Percentiles rank a stretch among this genome's conserved stretches.
Conservation (phyloP, 164 flowering plant genomes). For the Cinnamomum chago region DNA sequence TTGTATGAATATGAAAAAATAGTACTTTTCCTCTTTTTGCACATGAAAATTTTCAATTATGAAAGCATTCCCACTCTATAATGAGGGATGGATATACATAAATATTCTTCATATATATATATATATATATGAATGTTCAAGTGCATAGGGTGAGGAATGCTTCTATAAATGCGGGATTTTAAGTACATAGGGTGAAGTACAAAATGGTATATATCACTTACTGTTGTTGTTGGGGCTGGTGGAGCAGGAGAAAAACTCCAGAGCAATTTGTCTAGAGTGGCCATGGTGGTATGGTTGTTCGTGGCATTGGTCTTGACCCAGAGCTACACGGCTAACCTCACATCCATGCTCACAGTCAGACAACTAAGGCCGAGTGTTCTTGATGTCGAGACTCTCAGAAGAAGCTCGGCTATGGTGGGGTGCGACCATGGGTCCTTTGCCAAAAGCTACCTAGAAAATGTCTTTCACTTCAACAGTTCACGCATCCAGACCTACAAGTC, state of each 20-base stretch:
- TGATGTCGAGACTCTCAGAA: conserved; percentile 18
- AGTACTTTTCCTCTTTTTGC: too few species aligned
- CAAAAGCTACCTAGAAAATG: conserved; percentile 10
- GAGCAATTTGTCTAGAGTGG: conserved; percentile 34
- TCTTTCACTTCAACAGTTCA: conserved; percentile 8
- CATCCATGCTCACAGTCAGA: conserved; percentile 33
- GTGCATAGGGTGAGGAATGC: too few species aligned
- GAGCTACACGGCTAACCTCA: conserved; percentile 45
- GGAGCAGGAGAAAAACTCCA: conserved; percentile 30
- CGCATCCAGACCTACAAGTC: not conserved
- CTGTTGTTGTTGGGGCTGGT: not conserved
- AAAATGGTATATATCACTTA: too few species aligned
- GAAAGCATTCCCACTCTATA: too few species aligned
- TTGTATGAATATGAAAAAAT: too few species aligned
- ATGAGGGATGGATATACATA: too few species aligned
- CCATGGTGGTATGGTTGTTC: conserved; percentile 44
- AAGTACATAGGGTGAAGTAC: too few species aligned
- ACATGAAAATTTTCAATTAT: too few species aligned
- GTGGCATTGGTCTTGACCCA: conserved; percentile 36
- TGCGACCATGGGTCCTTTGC: conserved; percentile 29
- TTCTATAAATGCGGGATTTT: too few species aligned
- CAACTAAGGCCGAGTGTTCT: conserved; percentile 34
- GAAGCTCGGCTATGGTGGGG: conserved; percentile 27
- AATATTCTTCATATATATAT: too few species aligned
- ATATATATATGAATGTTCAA: too few species aligned